Base-by-base conservation (phyloP, 2,329 filamentous ascomycete species). In the Colletotrichum truncatum region DNA sequence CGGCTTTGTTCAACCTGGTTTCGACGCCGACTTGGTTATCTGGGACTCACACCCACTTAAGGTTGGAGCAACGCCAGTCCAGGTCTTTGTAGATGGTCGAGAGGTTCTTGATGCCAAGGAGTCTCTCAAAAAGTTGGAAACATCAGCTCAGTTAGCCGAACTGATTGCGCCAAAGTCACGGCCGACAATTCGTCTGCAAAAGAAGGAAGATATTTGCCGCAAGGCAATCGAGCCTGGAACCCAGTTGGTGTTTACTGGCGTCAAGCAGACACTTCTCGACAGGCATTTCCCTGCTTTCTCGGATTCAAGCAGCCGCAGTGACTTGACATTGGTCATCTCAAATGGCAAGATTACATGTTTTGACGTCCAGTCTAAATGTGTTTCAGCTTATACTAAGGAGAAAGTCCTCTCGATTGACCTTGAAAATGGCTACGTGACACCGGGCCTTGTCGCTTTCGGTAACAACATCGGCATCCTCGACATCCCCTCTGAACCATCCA, bases 11-110 rank as follows among this genome's bases (percentile, higher is more conserved):
- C 75, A 75, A 9, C 68, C 77, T 4, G 81, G 82, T 2, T 84
- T 81, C 60, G 83, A 85, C 70, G 83, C 82, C 12, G 82, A 85
- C 59, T 67, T 85, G 23, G 82, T 82, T 2, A 73, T 84, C 4
- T 85, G 82, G 82, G 78, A 84, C 56, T 76, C 76, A 0, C 80
- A 84, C 67, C 82, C 82, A 3, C 74, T 85, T 1, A 73, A 77
- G 4, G 68, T 80, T 11, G 82, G 81, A 3, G 80, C 82, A 4
- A 82, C 77, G 4, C 77, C 82, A 2, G 65, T 79, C 6, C 80
- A 84, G 56, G 81, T 84, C 9, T 83, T 78, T 26, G 78, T 84
- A 53, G 82, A 85, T 68, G 82, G 82, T 1, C 74, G 69, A 26
- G 58, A 48, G 7, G 51, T 56, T 11, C 51, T 62, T 5, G 41